Base-by-base conservation (phyloP, 352 stramenopile species). In the Globisporangium orthogonon region DNA sequence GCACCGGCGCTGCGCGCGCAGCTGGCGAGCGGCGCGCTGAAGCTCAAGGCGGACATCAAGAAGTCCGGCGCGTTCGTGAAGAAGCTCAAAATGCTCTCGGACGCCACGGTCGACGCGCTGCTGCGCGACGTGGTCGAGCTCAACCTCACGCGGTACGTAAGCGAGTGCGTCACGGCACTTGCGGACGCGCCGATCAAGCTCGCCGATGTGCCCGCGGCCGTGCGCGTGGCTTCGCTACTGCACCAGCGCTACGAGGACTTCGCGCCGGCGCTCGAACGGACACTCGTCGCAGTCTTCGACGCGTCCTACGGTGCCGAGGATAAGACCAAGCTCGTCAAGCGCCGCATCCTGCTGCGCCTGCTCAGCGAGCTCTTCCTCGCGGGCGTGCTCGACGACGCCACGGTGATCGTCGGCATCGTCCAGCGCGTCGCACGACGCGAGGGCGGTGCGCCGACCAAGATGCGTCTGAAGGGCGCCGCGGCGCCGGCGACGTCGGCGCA, bases 1-100 rank as follows among this genome's bases (percentile, higher is more conserved):
- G 83, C 91, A 30, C 60, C 61, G 54, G 54, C 70, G 37, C 65
- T 85, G 39, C 89, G 95, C 46, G 73, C 79, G 41, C 69, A 80
- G 45, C 88, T 98, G 55, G 74, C 97, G 46, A 71, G 67, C 2
- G 88, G 78, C 53, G 88, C 90, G 51, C 87, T 97, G 45, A 94
- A 90, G 67, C 87, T 99, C 53, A 98, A 99, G 70, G 94, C 89
- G 54, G 96, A 99, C 78, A 91, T 99, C 54, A 99, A 99, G 73
- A 98, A 98, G 69, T 98, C 90, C 54, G 98, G 94, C 35, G 92
- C 95, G 39, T 98, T 99, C 76, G 96, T 98, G 28, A 99, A 99
- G 68, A 98, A 98, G 66, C 87, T 98, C 56, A 86, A 86, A 54
- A 62, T 81, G 59, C 74, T 97, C 41, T 81, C 67, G 28, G 89